A percentile compares a stretch with the other conserved stretches of the same genome.
These are phyloP conservation scores for Paraphoma sp. DNA, from an alignment of 2,329 filamentous ascomycete genomes.

Conservation along the genomic window DNA sequence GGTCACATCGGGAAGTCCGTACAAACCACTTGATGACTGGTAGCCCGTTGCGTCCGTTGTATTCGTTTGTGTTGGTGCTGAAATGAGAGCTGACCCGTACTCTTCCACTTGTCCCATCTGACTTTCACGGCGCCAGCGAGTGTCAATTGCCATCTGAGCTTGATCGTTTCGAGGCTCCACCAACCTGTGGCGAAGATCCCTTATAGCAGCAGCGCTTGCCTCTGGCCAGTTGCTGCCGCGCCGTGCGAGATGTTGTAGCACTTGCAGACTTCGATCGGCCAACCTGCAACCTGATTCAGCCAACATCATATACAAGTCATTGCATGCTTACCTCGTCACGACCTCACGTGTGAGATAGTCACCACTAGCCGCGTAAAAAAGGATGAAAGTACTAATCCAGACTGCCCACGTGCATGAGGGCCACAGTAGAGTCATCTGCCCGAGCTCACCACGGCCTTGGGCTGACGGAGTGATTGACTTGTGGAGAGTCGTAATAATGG, in stretches of 20 bases:
- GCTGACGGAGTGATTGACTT: constrained; percentile 21
- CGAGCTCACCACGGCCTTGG: constrained; percentile 19
- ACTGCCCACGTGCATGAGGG: constrained; percentile 61
- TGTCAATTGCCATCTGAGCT: background rate
- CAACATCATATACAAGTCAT: background rate
- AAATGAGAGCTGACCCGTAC: background rate
- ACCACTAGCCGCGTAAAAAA: constrained; percentile 59
- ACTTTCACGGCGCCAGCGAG: background rate
- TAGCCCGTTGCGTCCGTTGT: too few relatives aligned
- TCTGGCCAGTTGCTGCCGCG: constrained; percentile 39
- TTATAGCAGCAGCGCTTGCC: constrained; percentile 36
- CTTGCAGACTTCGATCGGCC: constrained; percentile 28
- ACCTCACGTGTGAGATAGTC: constrained; percentile 49
- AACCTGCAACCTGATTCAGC: constrained; percentile 22
- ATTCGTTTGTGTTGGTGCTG: background rate
- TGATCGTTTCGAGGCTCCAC: constrained; percentile 1
- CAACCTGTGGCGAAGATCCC: constrained; percentile 27
- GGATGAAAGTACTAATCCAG: constrained; percentile 61
- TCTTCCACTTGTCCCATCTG: background rate
- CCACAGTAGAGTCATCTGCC: constrained; percentile 52
- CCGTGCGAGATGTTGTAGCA: constrained; percentile 33
- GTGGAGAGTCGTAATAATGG: constrained; percentile 54
- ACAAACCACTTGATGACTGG: too few relatives aligned
- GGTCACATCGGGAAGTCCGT: too few relatives aligned
- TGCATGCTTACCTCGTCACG: constrained; percentile 48